These are phyloP conservation scores for Monoraphidium neglectum DNA, from an alignment of 139 green algal species.

Conservation along the genomic window DNA sequence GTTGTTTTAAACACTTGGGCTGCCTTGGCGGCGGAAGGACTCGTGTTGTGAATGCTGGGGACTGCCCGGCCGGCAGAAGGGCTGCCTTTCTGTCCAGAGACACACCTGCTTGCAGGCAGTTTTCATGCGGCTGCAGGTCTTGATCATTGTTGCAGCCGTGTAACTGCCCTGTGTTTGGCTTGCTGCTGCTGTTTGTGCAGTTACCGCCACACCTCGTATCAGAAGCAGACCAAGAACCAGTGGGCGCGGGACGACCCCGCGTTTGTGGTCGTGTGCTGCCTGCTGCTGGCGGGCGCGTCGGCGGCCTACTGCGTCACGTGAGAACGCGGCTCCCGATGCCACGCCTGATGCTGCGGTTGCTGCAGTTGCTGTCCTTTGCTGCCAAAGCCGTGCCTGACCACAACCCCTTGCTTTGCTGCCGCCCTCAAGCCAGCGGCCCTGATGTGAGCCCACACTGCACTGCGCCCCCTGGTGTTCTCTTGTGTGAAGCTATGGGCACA, in stretches of 20 bases:
- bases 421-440: no score
- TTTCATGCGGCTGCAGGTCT: background rate
- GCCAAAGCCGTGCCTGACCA: no score
- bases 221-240: slow-evolving; percentile 98
- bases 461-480: no score
- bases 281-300: slow-evolving; percentile 72
- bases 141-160: background rate
- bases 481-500: slow-evolving; percentile 73
- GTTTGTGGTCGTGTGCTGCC: slow-evolving; percentile 83
- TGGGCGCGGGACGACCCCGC: slow-evolving; percentile 97
- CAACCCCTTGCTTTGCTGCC: no score
- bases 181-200: slow-evolving; percentile 36
- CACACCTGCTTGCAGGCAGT: background rate
- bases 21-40: slow-evolving; percentile 8
- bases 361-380: no score
- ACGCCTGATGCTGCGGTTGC: no score
- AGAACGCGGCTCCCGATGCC: slow-evolving; percentile 18
- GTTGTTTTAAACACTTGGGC: no score
- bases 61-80: background rate
- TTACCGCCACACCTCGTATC: slow-evolving; percentile 96
- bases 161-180: background rate
- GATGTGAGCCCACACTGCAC: no score
- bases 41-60: background rate
- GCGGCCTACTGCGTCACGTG: slow-evolving; percentile 85
- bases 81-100: background rate